Conservation (phyloP, 352 stramenopile species). For the Pythium phragmitis region DNA sequence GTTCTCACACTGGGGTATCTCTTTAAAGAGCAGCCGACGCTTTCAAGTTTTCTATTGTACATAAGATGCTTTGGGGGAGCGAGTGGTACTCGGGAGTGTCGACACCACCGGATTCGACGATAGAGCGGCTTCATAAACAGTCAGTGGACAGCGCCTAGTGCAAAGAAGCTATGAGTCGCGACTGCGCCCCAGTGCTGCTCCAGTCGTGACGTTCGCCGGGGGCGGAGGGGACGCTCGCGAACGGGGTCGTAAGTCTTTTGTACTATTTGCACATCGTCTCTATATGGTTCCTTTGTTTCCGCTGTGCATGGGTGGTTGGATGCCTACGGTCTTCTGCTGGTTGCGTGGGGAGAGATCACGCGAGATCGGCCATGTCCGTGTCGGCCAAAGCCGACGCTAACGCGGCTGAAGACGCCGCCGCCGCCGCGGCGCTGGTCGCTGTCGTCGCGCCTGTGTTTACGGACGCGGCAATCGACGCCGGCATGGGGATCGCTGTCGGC, state of each 20-base stretch:
- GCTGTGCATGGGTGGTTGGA: not conserved
- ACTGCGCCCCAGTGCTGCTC: no score
- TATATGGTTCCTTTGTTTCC: not conserved
- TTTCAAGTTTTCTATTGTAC: no score
- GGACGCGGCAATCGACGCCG: slow-evolving; percentile 8
- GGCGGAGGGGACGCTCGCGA: no score
- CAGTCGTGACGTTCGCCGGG: no score
- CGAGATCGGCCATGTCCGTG: slow-evolving; percentile 22
- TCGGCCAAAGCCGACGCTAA: slow-evolving; percentile 16
- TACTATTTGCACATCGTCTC: slow-evolving; percentile 17
- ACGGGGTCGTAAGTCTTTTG: not conserved
- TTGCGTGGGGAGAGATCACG: not conserved
- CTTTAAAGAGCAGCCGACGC: no score
- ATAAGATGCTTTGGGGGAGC: no score
- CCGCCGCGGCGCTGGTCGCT: slow-evolving; percentile 8
- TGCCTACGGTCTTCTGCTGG: slow-evolving; percentile 3
- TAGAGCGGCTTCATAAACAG: no score
- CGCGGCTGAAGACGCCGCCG: slow-evolving; percentile 13
- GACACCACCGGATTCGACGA: no score
- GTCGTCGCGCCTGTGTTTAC: not conserved
- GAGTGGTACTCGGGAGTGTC: no score
- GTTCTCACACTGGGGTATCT: no score
- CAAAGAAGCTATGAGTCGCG: no score
- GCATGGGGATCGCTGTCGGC: slow-evolving; percentile 6
- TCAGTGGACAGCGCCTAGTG: no score